Evolutionary conservation across 1,284 basidiomycete genomes (phyloP).

Genomic region (Amylostereum chailletii): DNA sequence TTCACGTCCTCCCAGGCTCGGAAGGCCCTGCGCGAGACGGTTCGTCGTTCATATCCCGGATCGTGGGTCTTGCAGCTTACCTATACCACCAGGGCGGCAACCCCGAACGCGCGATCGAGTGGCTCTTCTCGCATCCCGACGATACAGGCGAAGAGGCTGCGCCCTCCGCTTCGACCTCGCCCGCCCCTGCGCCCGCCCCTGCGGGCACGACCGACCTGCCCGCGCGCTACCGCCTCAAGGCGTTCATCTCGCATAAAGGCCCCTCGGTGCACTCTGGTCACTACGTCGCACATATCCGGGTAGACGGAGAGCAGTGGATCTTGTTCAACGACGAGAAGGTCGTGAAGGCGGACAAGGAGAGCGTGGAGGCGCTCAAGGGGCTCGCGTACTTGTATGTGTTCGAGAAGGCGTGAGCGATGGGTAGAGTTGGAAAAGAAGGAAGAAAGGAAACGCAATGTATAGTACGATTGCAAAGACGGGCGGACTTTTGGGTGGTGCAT

Average conservation of each 20-base stretch:
- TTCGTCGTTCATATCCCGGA: slow-evolving; percentile 25
- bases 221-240: slow-evolving; percentile 75
- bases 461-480: too few relatives aligned
- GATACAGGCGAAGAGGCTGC: slow-evolving; percentile 64
- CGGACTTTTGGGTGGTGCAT: too few relatives aligned
- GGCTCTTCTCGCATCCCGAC: slow-evolving; percentile 94
- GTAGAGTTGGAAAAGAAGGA: not conserved
- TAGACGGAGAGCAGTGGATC: slow-evolving; percentile 61
- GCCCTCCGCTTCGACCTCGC: slow-evolving; percentile 17
- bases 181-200: slow-evolving; percentile 15
- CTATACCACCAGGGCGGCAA: slow-evolving; percentile 48
- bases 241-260: slow-evolving; percentile 96
- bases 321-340: slow-evolving; percentile 97
- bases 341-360: slow-evolving; percentile 74
- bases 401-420: slow-evolving; percentile 42
- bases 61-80: not conserved
- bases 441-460: too few relatives aligned
- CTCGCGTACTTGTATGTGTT: slow-evolving; percentile 88
- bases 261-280: slow-evolving; percentile 93
- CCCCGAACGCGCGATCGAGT: slow-evolving; percentile 85
- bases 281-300: slow-evolving; percentile 78
- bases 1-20: slow-evolving; percentile 79
- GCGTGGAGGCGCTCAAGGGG: slow-evolving; percentile 63
- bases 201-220: slow-evolving; percentile 60
- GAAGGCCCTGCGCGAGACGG: slow-evolving; percentile 87